Evolutionary conservation across 1,284 basidiomycete genomes (phyloP), one percentile per base, ranked within the genome.

Genomic region (Trichosporon ovoides): DNA sequence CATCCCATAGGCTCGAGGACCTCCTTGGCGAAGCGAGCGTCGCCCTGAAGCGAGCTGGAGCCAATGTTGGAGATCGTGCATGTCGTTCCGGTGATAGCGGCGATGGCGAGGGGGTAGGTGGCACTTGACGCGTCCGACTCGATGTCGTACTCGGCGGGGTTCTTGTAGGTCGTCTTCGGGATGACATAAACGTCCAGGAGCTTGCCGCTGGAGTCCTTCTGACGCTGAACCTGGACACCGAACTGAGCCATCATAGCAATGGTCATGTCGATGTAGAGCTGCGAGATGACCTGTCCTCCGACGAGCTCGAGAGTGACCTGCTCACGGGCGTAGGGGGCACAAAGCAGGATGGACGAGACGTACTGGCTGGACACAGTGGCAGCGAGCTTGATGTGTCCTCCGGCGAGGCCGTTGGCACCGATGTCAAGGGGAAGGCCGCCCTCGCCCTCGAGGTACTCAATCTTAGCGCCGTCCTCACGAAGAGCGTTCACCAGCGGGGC

Each of bases 221-320:
- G 82, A 51, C 93, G 85, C 49, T 81, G 78, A 53, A 95, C 93
- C 9, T 82, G 71, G 66, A 98, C 81, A 20, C 93, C 95, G 73
- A 98, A 98, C n/a, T 87, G 84, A 59, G 82, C 81, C 96, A 98
- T 98, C 88, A 98, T 96, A 7, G 92, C 87, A 66, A 97, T 88
- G 5, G 96, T 98, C 94, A 98, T 97, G 79, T 99, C 94, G 77
- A 99, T 98, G 81, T 98, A 98, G 3, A 93, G 93, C 79, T 98
- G 95, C 18, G 92, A 96, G 77, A 98, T 97, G 73, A 98, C 96
- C 69, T 89, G 85, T 3, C 90, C 92, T 20, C 93, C 93, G 0
- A 85, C 88, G 60, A 99, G 85, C 78, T 96, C 90, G 59, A 98
- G 85, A 5, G 85, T 87, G 63, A 97, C 84, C 36, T 87, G 82